phyloP scores from a whole-genome alignment of 2,329 filamentous ascomycete genomes.

The Lasiodiplodia hormozganensis region DNA sequence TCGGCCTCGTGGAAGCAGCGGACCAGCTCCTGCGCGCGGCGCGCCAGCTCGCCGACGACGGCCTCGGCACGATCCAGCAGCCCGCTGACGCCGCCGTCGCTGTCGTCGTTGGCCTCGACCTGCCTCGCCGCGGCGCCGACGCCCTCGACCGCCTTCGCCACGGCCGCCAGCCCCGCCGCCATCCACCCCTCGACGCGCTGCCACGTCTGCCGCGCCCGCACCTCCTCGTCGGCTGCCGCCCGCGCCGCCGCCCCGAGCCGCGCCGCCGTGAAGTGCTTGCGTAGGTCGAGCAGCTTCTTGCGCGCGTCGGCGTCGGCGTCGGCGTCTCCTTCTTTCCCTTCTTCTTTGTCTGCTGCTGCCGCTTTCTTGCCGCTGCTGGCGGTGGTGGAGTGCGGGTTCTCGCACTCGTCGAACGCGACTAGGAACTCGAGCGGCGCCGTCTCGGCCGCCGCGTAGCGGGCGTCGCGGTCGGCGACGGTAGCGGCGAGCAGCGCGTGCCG shows the following conservation, averaged over 20 bases:
- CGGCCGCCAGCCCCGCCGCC: slow-evolving; percentile 2
- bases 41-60: background rate
- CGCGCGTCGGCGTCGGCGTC: slow-evolving; percentile 46
- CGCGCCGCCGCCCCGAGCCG: slow-evolving; percentile 46
- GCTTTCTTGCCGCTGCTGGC: slow-evolving; percentile 28
- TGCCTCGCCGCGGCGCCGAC: slow-evolving; percentile 45
- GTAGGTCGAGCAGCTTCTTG: slow-evolving; percentile 41
- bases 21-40: background rate
- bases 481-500: slow-evolving; percentile 58
- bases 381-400: slow-evolving; percentile 45
- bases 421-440: slow-evolving; percentile 60
- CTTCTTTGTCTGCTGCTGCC: slow-evolving; percentile 34
- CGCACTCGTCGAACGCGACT: slow-evolving; percentile 59
- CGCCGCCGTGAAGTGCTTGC: slow-evolving; percentile 47
- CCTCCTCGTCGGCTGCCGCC: slow-evolving; percentile 40
- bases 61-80: background rate
- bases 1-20: slow-evolving; percentile 8
- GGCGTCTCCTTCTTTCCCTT: background rate
- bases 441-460: slow-evolving; percentile 62
- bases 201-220: slow-evolving; percentile 40
- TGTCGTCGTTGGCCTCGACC: slow-evolving; percentile 29
- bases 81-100: background rate
- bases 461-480: slow-evolving; percentile 61
- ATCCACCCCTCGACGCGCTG: slow-evolving; percentile 49
- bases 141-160: slow-evolving; percentile 52